These are phyloP conservation scores for Raddia guianensis DNA, from an alignment of 176 grass and related monocot species.

Conservation along the genomic window DNA sequence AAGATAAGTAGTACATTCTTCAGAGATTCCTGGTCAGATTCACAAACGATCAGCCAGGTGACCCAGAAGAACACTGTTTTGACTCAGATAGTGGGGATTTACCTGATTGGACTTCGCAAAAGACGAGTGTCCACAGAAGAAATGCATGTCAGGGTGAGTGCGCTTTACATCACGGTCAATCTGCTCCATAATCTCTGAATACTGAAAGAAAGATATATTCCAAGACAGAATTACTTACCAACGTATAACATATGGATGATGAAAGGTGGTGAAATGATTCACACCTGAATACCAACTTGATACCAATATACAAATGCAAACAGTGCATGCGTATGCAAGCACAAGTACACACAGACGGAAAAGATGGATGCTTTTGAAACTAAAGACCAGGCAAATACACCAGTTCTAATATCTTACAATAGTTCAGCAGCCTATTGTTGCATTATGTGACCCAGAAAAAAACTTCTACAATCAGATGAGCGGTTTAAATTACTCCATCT, in stretches of 20 bases:
- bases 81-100: conserved; percentile 36
- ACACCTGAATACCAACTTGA: neutral
- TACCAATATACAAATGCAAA: conserved; percentile 10
- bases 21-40: conserved; percentile 61
- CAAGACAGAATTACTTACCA: conserved; percentile 16
- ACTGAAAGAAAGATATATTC: conserved; percentile 36
- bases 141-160: conserved; percentile 92
- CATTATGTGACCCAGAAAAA: neutral
- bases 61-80: conserved; percentile 35
- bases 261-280: neutral
- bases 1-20: conserved; percentile 73
- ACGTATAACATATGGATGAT: neutral
- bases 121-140: conserved; percentile 76
- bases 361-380: neutral
- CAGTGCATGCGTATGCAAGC: neutral
- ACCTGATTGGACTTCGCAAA: conserved; percentile 92
- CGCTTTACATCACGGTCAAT: conserved; percentile 94
- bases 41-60: conserved; percentile 40
- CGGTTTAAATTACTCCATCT: conserved; percentile 1
- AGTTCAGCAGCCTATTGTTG: neutral
- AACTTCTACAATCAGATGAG: neutral
- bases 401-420: conserved; percentile 7
- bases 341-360: neutral
- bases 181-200: conserved; percentile 82
- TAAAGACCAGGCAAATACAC: neutral